phyloP scores from a whole-genome alignment of 352 stramenopile species.

The Globisporangium paroecandrum region DNA sequence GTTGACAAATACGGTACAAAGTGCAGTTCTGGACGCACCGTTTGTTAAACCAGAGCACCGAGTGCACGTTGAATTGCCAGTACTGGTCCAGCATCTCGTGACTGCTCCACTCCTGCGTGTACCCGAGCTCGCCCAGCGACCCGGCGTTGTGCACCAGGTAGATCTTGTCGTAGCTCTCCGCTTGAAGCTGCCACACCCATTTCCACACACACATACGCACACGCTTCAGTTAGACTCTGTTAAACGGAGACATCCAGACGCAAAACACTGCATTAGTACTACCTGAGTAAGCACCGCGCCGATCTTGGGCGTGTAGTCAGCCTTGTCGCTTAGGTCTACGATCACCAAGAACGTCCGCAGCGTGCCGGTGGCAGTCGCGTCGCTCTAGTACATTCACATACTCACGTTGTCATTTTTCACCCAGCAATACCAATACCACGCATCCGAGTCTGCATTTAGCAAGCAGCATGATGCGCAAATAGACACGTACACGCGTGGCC shows the following conservation, averaged over 20 bases:
- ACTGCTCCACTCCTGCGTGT: slow-evolving; percentile 48
- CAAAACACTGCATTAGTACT: slow-evolving; percentile 13
- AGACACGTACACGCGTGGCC: slow-evolving; percentile 16
- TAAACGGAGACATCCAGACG: not conserved
- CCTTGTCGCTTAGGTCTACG: slow-evolving; percentile 44
- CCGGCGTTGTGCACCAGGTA: slow-evolving; percentile 85
- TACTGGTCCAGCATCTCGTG: slow-evolving; percentile 43
- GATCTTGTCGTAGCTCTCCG: slow-evolving; percentile 34
- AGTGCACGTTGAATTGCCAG: slow-evolving; percentile 86
- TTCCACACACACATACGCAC: not conserved
- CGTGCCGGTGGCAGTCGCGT: slow-evolving; percentile 5
- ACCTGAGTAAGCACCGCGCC: slow-evolving; percentile 38
- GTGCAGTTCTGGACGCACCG: slow-evolving; percentile 14
- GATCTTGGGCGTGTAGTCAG: slow-evolving; percentile 49
- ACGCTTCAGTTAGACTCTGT: not conserved
- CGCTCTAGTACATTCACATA: slow-evolving; percentile 1
- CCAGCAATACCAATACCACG: not conserved
- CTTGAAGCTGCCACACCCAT: slow-evolving; percentile 22
- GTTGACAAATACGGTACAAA: not conserved
- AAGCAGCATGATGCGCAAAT: not conserved
- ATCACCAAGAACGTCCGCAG: slow-evolving; percentile 33
- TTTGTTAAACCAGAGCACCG: slow-evolving; percentile 81
- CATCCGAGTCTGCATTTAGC: not conserved
- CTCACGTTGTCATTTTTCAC: not conserved
- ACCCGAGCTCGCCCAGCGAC: slow-evolving; percentile 61